Conservation (phyloP, 2,329 filamentous ascomycete species). For the Pyrenophora teres region DNA sequence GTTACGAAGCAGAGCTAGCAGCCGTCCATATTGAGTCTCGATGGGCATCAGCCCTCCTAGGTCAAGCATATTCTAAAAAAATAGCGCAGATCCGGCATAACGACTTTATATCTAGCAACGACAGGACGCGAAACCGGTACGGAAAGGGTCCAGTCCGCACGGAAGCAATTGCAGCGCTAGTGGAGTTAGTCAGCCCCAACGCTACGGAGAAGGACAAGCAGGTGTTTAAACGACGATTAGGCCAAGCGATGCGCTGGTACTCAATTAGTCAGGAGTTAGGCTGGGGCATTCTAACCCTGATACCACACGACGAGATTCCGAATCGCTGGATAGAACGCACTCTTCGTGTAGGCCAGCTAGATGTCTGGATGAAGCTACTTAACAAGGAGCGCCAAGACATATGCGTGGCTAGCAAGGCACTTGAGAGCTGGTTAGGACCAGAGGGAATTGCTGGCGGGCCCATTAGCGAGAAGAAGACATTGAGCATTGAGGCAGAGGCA, state of each 20-base stretch:
- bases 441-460: no score
- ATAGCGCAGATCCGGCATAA: background rate
- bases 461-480: no score
- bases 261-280: background rate
- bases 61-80: no score
- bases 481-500: no score
- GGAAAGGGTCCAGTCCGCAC: background rate
- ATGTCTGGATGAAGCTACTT: background rate
- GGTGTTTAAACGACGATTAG: background rate
- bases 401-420: no score
- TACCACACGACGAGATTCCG: no score
- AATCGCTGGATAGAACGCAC: background rate
- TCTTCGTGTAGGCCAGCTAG: background rate
- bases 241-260: background rate
- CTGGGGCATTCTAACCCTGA: background rate
- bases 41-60: slow-evolving; percentile 2
- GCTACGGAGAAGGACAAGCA: background rate
- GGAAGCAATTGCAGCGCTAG: no score
- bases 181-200: background rate
- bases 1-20: slow-evolving; percentile 5
- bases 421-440: no score
- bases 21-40: slow-evolving; percentile 4
- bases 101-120: background rate
- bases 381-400: background rate
- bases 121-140: background rate